phyloP scores from a whole-genome alignment of 2,329 filamentous ascomycete species.

The Arthroderma sp. region DNA sequence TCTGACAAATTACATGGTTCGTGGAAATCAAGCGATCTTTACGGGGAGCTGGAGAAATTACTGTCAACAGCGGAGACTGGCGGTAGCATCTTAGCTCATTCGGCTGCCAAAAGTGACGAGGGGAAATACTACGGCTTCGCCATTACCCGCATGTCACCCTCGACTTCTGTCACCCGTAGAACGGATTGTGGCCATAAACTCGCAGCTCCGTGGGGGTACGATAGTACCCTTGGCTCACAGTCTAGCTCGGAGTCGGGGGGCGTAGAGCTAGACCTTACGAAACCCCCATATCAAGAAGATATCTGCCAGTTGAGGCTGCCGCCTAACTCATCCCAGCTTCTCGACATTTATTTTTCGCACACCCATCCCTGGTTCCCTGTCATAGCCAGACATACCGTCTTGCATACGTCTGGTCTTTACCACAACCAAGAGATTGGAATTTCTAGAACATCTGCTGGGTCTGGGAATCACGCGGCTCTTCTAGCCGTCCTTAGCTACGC shows the following conservation, averaged over 20 bases:
- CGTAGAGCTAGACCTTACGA: too few relatives aligned
- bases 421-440: slow-evolving; percentile 28
- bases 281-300: background rate
- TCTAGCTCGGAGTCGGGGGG: background rate
- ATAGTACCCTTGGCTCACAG: background rate
- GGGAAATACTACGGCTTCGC: background rate
- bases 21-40: slow-evolving; percentile 32
- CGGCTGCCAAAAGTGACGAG: background rate
- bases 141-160: background rate
- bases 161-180: background rate
- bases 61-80: slow-evolving; percentile 22
- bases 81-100: background rate
- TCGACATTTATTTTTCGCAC: slow-evolving; percentile 46
- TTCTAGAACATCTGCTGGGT: slow-evolving; percentile 19
- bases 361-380: slow-evolving; percentile 49
- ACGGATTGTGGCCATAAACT: background rate
- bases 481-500: slow-evolving; percentile 34
- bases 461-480: slow-evolving; percentile 30
- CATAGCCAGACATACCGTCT: slow-evolving; percentile 43
- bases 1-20: slow-evolving; percentile 32
- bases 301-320: slow-evolving; percentile 28
- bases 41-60: slow-evolving; percentile 28
- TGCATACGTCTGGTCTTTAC: slow-evolving; percentile 45
- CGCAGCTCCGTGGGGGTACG: background rate
- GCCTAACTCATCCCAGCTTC: slow-evolving; percentile 36